These are phyloP conservation scores for Ophiocordyceps australis DNA, from an alignment of 2,329 filamentous ascomycete species.

Conservation along the genomic window DNA sequence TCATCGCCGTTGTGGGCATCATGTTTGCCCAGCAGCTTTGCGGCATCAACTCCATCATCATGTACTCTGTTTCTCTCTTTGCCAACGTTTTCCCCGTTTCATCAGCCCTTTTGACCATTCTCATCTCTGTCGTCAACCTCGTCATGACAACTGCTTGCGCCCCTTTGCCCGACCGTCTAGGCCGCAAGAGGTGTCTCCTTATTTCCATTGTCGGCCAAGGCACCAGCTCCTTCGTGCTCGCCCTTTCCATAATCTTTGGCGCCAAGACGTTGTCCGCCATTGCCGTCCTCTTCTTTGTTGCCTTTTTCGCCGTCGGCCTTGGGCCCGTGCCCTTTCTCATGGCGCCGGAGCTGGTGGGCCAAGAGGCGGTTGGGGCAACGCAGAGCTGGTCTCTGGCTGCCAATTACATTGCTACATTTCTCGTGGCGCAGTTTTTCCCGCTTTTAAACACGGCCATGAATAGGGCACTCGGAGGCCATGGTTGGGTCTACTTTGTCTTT, in stretches of 20 bases:
- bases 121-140: conserved; percentile 77
- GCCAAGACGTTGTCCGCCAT: conserved; percentile 63
- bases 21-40: conserved; percentile 90
- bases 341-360: conserved; percentile 74
- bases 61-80: conserved; percentile 91
- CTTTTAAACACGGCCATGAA: conserved; percentile 63
- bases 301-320: conserved; percentile 75
- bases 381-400: conserved; percentile 77
- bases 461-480: conserved; percentile 42
- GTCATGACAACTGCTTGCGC: conserved; percentile 66
- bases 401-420: conserved; percentile 80
- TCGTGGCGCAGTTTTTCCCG: conserved; percentile 91
- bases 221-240: conserved; percentile 55
- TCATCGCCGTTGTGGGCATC: conserved; percentile 71
- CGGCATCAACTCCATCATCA: conserved; percentile 92
- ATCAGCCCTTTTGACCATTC: conserved; percentile 68
- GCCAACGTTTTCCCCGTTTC: conserved; percentile 64
- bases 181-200: conserved; percentile 72
- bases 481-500: conserved; percentile 88
- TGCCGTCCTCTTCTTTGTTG: conserved; percentile 71
- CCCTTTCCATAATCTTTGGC: conserved; percentile 58
- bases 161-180: conserved; percentile 71
- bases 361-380: conserved; percentile 78
- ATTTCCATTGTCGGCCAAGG: conserved; percentile 76
- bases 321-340: conserved; percentile 93